Evolutionary conservation across 1,284 basidiomycete species (phyloP), one percentile per base, ranked within the genome.

Genomic region (Apiotrichum sp.): DNA sequence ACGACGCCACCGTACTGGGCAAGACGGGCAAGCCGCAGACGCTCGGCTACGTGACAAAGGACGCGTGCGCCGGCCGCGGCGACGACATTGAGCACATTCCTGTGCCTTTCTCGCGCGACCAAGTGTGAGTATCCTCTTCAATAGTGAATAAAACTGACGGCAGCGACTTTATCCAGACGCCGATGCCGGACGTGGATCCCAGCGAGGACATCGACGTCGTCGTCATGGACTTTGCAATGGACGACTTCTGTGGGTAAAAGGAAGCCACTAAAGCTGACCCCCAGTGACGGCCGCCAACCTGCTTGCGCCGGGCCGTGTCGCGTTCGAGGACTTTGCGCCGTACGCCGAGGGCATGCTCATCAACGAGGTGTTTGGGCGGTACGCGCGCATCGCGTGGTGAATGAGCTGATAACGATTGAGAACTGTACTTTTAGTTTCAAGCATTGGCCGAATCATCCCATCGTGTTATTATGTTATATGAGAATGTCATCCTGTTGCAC

Each of bases 51-150:
- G 73, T 75, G 7, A 76, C 74, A 4, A 59, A 63, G 41, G 74
- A 76, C 57, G 62, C 56, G 13, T 76, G 74, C 58, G 64, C 58
- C 6, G 69, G 68, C 3, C 56, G 47, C 6, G 74, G 74, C 3
- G 75, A 77, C 56, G 75, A 77, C 59, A 70, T 74, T 39, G 67
- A 70, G 53, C 75, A 77, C 63, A 65, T 73, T 4, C 73, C 75
- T 14, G 61, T 62, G 38, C 61, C 61, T 9, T 53, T 52, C 53
- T 59, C 58, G 14, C 22, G 29, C 1, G 35, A 62, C 43, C 61
- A 59, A 36, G 55, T 58, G 57, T 59, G 13, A 38, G 59, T 58
- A 10, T 1, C 10, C 4, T 33, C 13, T 22, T 7, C 5, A 11
- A 13, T 4, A 2, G 22, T 3, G 1, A n/a, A 16, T 40, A 4